Evolutionary conservation across 2,329 filamentous ascomycete species (phyloP), one percentile per base, ranked within the genome.

Genomic region (Cercospora zeae-maydis): DNA sequence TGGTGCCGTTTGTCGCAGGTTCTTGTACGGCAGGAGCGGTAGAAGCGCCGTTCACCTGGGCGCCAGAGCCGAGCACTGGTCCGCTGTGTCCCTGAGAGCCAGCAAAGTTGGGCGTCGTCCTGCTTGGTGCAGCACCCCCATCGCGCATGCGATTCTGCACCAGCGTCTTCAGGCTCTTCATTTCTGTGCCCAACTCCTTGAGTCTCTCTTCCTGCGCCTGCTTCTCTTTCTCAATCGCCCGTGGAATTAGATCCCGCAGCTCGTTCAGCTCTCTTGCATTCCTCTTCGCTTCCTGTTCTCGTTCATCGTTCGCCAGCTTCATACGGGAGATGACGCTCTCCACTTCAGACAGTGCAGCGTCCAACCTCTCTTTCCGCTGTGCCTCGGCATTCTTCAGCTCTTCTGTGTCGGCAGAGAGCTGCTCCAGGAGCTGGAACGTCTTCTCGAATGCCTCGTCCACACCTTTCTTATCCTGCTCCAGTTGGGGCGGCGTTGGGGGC

Each of bases 361-460:
- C 95, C 5, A 99, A 80, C 65, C 89, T 87, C 72, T 92, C 88
- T 9, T 92, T 96, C 64, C 95, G 86, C 63, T 90, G 84, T 74
- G 92, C 84, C 80, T 99, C 95, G 0, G 93, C 89, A 4, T 86
- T 83, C 79, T 99, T 99, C 64, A 99, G 84, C 8, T 87, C 85
- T 58, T 92, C 87, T 0, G 95, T 99, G 75, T 99, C 96, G 70
- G 91, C 90, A 37, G 91, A 86, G 1, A 99, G 84, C 74, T 98
- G 95, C 64, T 99, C 95, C 10, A 99, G 88, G 13, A 98, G 84
- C 16, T 88, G 83, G 75, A 99, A 99, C 1, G 93, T 92, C 72
- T 90, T 91, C 70, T 95, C 90, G 77, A 99, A 99, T 63, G 93
- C 90, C 67, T 93, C 92, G 75, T 98, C 93, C 62, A 99, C 93